These are phyloP conservation scores for Verticillium isaacii DNA, from an alignment of 2,329 filamentous ascomycete species.

Conservation along the genomic window DNA sequence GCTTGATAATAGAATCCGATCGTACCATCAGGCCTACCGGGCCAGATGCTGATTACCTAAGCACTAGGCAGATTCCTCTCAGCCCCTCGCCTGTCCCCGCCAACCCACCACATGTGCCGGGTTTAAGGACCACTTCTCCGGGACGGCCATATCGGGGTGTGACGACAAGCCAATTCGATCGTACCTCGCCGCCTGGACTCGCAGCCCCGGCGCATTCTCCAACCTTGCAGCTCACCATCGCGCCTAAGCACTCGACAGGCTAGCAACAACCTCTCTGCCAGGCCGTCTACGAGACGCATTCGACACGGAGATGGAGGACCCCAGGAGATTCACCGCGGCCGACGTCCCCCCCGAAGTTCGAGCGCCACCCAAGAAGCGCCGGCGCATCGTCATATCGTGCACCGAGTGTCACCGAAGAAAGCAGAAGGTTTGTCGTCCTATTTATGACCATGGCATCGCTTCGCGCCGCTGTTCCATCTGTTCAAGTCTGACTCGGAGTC, in stretches of 20 bases:
- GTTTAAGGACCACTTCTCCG: neutral
- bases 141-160: neutral
- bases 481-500: constrained; percentile 10
- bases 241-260: neutral
- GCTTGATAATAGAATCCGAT: too few species aligned
- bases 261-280: neutral
- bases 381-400: constrained; percentile 58
- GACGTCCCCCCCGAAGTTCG: constrained; percentile 3
- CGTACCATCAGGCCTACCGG: too few species aligned
- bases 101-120: neutral
- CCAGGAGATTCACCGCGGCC: neutral
- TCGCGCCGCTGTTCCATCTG: neutral
- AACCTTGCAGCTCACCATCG: neutral
- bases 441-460: neutral
- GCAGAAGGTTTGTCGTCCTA: constrained; percentile 38
- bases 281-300: neutral
- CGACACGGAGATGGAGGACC: neutral
- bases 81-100: too few species aligned
- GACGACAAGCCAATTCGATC: neutral
- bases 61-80: too few species aligned
- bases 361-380: constrained; percentile 47
- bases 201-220: neutral
- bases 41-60: too few species aligned
- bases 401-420: constrained; percentile 62
- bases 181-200: neutral